Conservation (phyloP, 345 rosid species). For the Gossypium stocksii region DNA sequence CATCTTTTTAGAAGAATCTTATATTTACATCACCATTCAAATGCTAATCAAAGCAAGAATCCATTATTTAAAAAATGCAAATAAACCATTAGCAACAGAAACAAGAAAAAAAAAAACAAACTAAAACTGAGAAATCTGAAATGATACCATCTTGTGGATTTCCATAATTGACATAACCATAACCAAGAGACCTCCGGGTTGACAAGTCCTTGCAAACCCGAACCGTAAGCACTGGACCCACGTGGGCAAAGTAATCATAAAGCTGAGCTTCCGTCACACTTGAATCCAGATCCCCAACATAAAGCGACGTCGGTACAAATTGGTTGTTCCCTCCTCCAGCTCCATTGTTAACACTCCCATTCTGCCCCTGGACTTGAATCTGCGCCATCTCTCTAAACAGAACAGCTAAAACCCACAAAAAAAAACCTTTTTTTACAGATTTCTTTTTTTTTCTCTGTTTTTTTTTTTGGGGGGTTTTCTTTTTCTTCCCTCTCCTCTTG, state of each 20-base stretch:
- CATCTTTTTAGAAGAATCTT: not conserved
- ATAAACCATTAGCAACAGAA: not conserved
- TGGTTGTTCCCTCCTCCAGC: slow-evolving; percentile 35
- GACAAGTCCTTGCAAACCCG: slow-evolving; percentile 76
- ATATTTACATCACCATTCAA: not conserved
- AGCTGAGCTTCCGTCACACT: slow-evolving; percentile 79
- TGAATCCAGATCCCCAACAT: slow-evolving; percentile 83
- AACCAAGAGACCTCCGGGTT: slow-evolving; percentile 74
- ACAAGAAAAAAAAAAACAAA: slow-evolving; percentile 20
- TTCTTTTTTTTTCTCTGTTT: not conserved
- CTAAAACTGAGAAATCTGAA: not conserved
- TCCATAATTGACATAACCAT: slow-evolving; percentile 82
- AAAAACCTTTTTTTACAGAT: not conserved
- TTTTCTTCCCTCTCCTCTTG: slow-evolving; percentile 77
- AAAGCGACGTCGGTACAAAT: slow-evolving; percentile 71
- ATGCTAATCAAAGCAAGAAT: not conserved
- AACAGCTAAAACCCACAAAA: not conserved
- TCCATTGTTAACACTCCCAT: slow-evolving; percentile 22
- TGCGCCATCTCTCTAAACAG: slow-evolving; percentile 20
- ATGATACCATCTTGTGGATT: slow-evolving; percentile 72
- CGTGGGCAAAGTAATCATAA: slow-evolving; percentile 73
- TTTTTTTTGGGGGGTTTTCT: slow-evolving; percentile 12
- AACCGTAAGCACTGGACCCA: slow-evolving; percentile 82
- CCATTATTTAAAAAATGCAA: slow-evolving; percentile 3
- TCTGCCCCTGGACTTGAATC: slow-evolving; percentile 37